These are phyloP conservation scores for Nitzschia sp. DNA, from an alignment of 108 stramenopile genomes.

Conservation along the genomic window DNA sequence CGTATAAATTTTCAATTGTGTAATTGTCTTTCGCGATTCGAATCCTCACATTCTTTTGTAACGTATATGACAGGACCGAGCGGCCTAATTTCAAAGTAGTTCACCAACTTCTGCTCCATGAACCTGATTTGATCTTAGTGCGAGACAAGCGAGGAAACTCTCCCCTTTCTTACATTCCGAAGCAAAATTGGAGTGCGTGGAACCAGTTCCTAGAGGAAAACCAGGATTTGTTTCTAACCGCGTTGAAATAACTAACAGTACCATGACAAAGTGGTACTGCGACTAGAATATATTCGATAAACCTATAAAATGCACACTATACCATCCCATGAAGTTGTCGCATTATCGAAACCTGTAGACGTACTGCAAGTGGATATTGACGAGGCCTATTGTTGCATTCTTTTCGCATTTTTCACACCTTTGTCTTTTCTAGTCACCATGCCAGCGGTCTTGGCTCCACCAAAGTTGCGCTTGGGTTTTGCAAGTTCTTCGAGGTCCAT, in stretches of 20 bases:
- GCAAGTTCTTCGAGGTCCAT: constrained; percentile 60
- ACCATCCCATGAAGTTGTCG: too few species aligned
- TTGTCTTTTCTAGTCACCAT: constrained; percentile 88
- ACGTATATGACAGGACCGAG: constrained; percentile 1
- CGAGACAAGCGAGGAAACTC: constrained; percentile 58
- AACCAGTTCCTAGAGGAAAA: constrained; percentile 52
- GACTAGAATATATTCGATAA: too few species aligned
- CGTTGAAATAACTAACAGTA: too few species aligned
- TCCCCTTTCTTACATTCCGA: constrained; percentile 69
- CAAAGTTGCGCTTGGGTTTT: constrained; percentile 89
- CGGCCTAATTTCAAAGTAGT: constrained; percentile 43
- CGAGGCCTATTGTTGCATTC: constrained; percentile 27
- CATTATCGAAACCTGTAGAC: too few species aligned
- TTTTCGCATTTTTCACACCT: constrained; percentile 98
- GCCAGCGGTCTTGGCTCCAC: constrained; percentile 84
- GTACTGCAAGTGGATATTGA: background rate
- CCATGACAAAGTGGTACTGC: too few species aligned
- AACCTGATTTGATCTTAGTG: constrained; percentile 56
- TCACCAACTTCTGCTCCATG: constrained; percentile 24
- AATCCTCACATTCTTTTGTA: background rate
- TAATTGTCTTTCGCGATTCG: background rate
- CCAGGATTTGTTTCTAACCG: constrained; percentile 26
- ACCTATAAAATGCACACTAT: too few species aligned
- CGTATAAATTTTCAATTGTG: background rate
- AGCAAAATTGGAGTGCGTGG: constrained; percentile 74